Percentiles rank a stretch among this genome's conserved stretches.
Evolutionary conservation across 305 asterid genomes (phyloP).

Genomic region (Rubia balearica): DNA sequence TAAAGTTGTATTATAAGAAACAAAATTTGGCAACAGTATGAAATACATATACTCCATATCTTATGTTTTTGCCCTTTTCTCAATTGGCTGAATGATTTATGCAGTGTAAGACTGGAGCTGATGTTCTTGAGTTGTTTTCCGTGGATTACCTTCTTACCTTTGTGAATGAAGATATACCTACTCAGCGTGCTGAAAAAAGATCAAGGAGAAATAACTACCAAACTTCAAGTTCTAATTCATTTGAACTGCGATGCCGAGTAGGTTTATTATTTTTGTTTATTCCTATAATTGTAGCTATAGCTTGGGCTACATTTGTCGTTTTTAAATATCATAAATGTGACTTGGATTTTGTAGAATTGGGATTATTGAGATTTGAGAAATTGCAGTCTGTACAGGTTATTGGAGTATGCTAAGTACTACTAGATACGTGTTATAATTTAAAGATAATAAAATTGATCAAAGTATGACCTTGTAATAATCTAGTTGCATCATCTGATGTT

Average conservation of each 20-base stretch:
- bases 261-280: slow-evolving; percentile 18
- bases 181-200: slow-evolving; percentile 33
- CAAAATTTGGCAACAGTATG: neutral
- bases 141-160: slow-evolving; percentile 42
- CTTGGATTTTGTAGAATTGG: neutral
- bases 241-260: slow-evolving; percentile 56
- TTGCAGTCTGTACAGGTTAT: neutral
- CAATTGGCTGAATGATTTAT: slow-evolving; percentile 19
- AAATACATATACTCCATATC: neutral
- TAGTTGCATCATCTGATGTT: neutral
- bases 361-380: neutral
- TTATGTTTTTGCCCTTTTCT: neutral
- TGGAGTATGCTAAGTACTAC: neutral
- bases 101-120: slow-evolving; percentile 52
- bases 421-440: neutral
- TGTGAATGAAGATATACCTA: slow-evolving; percentile 26
- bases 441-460: neutral
- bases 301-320: slow-evolving; percentile 3
- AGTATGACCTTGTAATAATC: neutral
- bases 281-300: slow-evolving; percentile 10
- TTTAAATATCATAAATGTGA: neutral
- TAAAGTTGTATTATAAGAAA: neutral
- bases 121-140: slow-evolving; percentile 35
- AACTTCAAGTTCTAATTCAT: slow-evolving; percentile 44
- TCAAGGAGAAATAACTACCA: slow-evolving; percentile 35